Base-by-base conservation (phyloP, 2,329 filamentous ascomycete species). In the Colletotrichum orchidophilum region DNA sequence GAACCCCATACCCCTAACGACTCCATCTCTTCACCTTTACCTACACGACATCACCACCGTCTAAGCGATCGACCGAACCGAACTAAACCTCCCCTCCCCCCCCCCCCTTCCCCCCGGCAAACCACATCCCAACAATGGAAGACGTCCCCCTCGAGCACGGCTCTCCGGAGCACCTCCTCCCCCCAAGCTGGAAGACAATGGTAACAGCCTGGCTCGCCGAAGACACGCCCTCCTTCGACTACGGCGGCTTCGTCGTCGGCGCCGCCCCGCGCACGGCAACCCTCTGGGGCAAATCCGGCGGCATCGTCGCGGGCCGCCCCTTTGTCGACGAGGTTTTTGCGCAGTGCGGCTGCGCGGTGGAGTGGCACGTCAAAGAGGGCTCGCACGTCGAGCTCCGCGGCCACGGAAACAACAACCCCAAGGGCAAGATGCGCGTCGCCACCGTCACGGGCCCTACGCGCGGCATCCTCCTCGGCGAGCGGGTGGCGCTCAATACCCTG, bases 191-290 rank as follows among this genome's bases (percentile, higher is more conserved):
- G 90, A 97, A 96, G 81, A 88, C 91, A 60, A 89, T 92, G 75
- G 90, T 98, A 73, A 89, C 92, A 27, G 84, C 89, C 77, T 99
- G 96, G 96, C 92, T 98, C 15, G 93, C 95, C 78, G 96, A 99
- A 83, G 96, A 99, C 84, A 97, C 95, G 3, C 96, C 96, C 5
- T 96, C 94, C 63, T 96, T 97, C 83, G 96, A 99, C 86, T 98
- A 97, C 81, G 96, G 94, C 77, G 96, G 96, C 72, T 99, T 97
- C 81, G 96, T 99, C 7, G 96, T 99, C 27, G 96, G 96, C 74
- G 90, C 93, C 49, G 84, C 83, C 31, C 81, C 84, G 9, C 88
- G 89, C 70, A 89, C 87, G 15, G 92, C 92, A 24, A 92, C 89
- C 5, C 87, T 94, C 49, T 92, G 88, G 83, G 90, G 87, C 72